Evolutionary conservation across 176 grass and related monocot genomes (phyloP).

Genomic region (sorghum (Sorghum bicolor)): DNA sequence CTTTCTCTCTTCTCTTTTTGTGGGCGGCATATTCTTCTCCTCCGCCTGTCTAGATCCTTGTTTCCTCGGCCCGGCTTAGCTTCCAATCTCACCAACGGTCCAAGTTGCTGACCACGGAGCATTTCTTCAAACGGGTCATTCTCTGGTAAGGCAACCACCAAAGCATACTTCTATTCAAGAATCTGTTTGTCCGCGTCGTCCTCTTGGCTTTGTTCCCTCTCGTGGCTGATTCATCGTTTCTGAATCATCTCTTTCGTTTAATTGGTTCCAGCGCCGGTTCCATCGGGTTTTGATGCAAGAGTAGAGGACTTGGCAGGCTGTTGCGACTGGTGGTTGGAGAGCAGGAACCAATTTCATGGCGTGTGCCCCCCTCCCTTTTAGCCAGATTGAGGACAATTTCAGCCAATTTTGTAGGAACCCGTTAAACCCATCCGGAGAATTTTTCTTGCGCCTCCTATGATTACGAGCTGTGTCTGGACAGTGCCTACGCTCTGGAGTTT

Average conservation of each 20-base stretch:
- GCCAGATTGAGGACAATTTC: neutral
- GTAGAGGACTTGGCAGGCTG: neutral
- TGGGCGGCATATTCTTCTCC: constrained; percentile 32
- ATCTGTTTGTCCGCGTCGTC: neutral
- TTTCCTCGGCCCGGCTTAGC: constrained; percentile 26
- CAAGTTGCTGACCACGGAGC: constrained; percentile 4
- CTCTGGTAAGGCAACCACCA: constrained; percentile 28
- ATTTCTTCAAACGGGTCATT: neutral
- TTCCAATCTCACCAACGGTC: constrained; percentile 14
- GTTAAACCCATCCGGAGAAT: neutral
- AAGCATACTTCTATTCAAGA: neutral
- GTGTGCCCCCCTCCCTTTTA: neutral
- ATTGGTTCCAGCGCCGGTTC: neutral
- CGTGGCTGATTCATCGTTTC: constrained; percentile 12
- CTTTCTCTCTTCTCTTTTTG: neutral
- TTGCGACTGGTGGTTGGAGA: constrained; percentile 23
- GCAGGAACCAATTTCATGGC: constrained; percentile 9
- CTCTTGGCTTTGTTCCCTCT: neutral
- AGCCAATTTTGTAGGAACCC: constrained; percentile 16
- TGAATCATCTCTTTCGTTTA: constrained; percentile 9
- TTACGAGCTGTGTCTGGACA: neutral
- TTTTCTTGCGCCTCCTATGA: constrained; percentile 9
- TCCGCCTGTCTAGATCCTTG: constrained; percentile 38
- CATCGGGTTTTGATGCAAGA: neutral
- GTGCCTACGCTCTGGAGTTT: constrained; percentile 8